Evolutionary conservation across 148 eudicot species (phyloP), one percentile per base, ranked within the genome.

Genomic region (Nepenthes mirabilis): DNA sequence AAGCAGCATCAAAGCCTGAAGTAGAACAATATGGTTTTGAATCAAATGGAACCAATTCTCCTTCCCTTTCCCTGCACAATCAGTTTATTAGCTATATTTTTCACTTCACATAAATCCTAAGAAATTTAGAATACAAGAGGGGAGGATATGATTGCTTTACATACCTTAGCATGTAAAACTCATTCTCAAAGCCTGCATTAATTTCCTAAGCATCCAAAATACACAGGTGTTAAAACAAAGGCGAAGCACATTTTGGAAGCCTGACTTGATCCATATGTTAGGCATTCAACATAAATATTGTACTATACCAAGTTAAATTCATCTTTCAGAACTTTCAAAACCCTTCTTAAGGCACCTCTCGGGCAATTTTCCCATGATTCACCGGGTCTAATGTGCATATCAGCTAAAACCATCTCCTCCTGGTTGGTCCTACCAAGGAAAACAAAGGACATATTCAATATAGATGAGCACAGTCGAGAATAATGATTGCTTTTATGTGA

Each of bases 311-410:
- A 78, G 81, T 86, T 76, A 62, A 86, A 94, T 70, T 94, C 97
- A 67, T 84, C 90, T 76, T 89, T 89, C 74, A 94, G 53, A 62
- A 86, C 76, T 75, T 84, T 76, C 8, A 72, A 68, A 77, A 75
- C 84, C 60, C 85, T 86, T 47, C 91, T 72, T 34, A 94, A 71
- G 34, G 97, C 78, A 53, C 84, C 97, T 74, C 99, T 84, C 32
- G 99, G 97, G 72, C 99, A 94, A 65, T 84, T 89, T 60, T 94
- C 97, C 97, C 97, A 94, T 51, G 91, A 79, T 76, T 74, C 80
- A 56, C 95, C 99, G 47, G 95, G 95, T 75, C 55, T 84, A 36
- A 79, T 59, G 66, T 84, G 79, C 99, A 94, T 94, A 75, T 94
- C 99, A 65, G 87, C 87, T 65, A 94, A 70, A 70, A 89, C 97